phyloP scores from a whole-genome alignment of 2,329 filamentous ascomycete species.

The Botryotinia calthae region DNA sequence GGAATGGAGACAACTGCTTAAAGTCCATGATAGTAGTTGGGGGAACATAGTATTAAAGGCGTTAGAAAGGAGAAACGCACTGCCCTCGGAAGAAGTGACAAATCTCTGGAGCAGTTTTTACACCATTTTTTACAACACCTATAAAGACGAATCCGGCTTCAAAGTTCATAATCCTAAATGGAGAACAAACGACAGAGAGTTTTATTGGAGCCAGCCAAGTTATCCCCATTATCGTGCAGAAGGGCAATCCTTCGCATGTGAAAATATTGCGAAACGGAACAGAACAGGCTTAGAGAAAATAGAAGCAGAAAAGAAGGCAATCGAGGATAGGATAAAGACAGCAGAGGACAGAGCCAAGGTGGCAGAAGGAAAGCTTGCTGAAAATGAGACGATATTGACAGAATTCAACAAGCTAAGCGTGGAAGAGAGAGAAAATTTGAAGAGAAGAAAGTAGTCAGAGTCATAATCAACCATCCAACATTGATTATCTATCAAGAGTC shows the following conservation, averaged over 20 bases:
- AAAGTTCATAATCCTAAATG: too few species aligned
- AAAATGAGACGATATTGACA: not conserved
- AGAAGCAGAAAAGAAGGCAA: not conserved
- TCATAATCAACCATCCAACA: not conserved
- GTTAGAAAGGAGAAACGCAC: not conserved
- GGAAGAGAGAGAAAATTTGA: not conserved
- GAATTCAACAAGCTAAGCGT: not conserved
- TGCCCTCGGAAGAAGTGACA: not conserved
- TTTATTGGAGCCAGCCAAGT: not conserved
- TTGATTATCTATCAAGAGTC: not conserved
- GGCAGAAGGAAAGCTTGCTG: not conserved
- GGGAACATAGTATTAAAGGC: accelerated
- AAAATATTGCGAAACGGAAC: too few species aligned
- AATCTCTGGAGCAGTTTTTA: accelerated
- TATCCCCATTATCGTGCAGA: not conserved
- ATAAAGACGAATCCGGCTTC: accelerated
- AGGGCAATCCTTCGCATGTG: too few species aligned
- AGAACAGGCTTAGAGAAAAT: not conserved
- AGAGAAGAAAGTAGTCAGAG: not conserved
- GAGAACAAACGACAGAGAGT: not conserved
- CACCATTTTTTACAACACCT: accelerated
- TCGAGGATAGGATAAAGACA: not conserved
- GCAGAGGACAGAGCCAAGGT: not conserved
- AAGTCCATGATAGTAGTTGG: accelerated
- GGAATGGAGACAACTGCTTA: not conserved